Base-by-base conservation (phyloP, 164 flowering plant genomes). In the Stephania cephalantha region DNA sequence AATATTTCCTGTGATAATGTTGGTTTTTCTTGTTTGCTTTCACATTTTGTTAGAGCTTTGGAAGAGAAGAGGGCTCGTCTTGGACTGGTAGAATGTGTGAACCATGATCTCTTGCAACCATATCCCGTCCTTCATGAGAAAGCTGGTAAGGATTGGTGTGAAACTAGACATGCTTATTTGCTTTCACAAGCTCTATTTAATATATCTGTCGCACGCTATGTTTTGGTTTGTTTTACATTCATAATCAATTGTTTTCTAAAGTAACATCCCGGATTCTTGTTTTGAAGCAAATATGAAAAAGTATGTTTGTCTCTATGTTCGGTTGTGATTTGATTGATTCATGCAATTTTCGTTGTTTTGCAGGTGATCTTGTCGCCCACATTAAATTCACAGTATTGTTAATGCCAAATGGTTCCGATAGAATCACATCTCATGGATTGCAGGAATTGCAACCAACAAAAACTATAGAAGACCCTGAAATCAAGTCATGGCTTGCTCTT, bases 51-150 rank as follows among this genome's bases (percentile, higher is more conserved):
- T 53, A 95, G 99, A 89, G 90, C 88, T 69, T 83, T 95, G 84
- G 98, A 93, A 80, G 99, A 95, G 89, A 95, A 95, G 83, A 83
- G 96, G 30, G 99, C 97, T 52, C 85, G 94, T 4, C 83, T 95
- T 46, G 99, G 99, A 46, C 71, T 95, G 7, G 90, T 95, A 75
- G 99, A 95, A 85, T 95, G 99, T 83, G 91, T 93, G 63, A 91
- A 89, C 74, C 99, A 93, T 82, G 98, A 93, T 2, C 97, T 93
- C 45, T 80, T 95, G 87, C 96, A 93, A 81, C 98, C 99, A 53
- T 95, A 93, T 77, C 99, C 99, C 74, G 98, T 93, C 75, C 92
- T 95, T 67, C 96, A 93, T 78, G 99, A 95, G 81, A 95, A 91
- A 82, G 89, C 99, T 76, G 98, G 97, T 93, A 82, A 80, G 81